phyloP scores from a whole-genome alignment of 176 grass and related monocot species.

The Coix lacrymajobi region DNA sequence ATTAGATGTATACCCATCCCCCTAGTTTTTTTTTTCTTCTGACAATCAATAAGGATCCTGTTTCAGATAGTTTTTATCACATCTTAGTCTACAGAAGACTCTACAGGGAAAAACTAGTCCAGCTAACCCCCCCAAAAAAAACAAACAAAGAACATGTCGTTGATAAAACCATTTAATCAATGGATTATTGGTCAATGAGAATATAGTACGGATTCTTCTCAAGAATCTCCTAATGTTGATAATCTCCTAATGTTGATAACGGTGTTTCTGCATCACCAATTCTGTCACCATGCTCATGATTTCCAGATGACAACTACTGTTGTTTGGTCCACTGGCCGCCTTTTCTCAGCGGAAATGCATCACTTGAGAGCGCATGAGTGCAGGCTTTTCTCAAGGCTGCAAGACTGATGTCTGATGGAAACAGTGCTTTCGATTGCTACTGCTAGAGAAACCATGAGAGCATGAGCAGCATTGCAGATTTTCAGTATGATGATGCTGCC shows the following conservation, averaged over 20 bases:
- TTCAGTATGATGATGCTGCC: conserved; percentile 10
- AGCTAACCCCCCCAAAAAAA: background rate
- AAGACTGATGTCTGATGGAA: conserved; percentile 16
- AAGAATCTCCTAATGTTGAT: no score
- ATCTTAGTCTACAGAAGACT: background rate
- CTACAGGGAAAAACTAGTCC: background rate
- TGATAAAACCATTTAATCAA: background rate
- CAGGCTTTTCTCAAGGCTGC: conserved; percentile 38
- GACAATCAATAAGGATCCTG: background rate
- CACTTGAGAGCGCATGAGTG: conserved; percentile 10
- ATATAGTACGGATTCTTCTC: background rate
- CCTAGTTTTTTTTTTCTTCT: background rate
- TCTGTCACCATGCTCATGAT: background rate
- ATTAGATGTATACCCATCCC: background rate
- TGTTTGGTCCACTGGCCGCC: background rate
- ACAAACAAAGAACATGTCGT: background rate
- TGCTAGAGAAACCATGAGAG: conserved; percentile 34
- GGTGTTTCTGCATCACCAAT: background rate
- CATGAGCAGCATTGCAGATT: conserved; percentile 27
- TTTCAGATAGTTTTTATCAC: background rate
- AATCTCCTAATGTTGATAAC: background rate
- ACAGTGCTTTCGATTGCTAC: conserved; percentile 9
- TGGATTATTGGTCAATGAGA: background rate
- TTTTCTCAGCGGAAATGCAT: background rate
- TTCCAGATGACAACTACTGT: background rate